Conservation (phyloP, 768 basidiomycete species). For the Kwoniella dendrophila region DNA sequence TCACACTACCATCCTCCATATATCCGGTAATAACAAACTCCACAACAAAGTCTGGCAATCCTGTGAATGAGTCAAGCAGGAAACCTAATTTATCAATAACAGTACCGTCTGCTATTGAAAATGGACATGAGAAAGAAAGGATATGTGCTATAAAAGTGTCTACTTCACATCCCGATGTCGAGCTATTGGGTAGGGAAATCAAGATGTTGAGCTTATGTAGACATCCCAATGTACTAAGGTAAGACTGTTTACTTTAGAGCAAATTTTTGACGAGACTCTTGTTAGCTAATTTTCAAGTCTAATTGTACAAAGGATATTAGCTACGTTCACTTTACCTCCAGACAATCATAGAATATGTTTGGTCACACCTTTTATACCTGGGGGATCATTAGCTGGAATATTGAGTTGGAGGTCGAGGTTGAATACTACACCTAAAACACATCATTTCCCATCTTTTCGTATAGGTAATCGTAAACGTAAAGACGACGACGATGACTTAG, state of each 20-base stretch:
- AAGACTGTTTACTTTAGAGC: not conserved
- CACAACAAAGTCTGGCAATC: not conserved
- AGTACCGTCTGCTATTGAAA: not conserved
- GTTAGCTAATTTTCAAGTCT: not conserved
- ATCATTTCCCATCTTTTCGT: slow-evolving; percentile 4
- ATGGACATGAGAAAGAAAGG: slow-evolving; percentile 2
- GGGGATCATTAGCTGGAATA: slow-evolving; percentile 43
- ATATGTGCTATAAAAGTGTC: slow-evolving; percentile 52
- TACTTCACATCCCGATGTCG: slow-evolving; percentile 65
- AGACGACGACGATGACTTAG: slow-evolving; percentile 64
- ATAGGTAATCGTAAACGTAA: not conserved
- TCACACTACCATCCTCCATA: slow-evolving; percentile 58
- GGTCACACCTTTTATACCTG: slow-evolving; percentile 43
- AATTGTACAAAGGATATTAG: slow-evolving; percentile 34
- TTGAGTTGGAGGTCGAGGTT: slow-evolving; percentile 39
- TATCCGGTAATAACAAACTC: slow-evolving; percentile 7
- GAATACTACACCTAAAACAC: slow-evolving; percentile 16
- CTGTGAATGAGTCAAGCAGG: not conserved
- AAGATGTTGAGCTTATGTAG: slow-evolving; percentile 35
- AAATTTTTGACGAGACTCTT: not conserved
- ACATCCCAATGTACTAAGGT: slow-evolving; percentile 70
- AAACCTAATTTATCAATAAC: slow-evolving; percentile 1
- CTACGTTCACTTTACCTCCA: slow-evolving; percentile 46
- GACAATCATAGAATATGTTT: slow-evolving; percentile 42
- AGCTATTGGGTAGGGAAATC: slow-evolving; percentile 46